phyloP scores from a whole-genome alignment of 2,329 filamentous ascomycete species.

The Neofusicoccum cordaticola region DNA sequence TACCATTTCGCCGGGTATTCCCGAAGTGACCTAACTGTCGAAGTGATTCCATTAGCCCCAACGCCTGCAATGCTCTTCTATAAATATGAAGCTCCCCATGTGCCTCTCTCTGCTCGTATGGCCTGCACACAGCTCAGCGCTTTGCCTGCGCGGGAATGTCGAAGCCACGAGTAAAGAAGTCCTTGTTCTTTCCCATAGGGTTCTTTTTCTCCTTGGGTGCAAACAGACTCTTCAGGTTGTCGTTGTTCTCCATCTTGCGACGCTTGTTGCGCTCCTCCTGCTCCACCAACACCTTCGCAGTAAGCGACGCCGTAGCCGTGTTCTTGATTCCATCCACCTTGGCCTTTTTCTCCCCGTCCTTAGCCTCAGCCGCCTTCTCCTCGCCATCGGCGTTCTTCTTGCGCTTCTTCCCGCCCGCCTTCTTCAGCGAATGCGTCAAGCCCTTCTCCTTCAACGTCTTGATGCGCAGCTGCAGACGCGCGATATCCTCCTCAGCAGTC shows the following conservation, averaged over 20 bases:
- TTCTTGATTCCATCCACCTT: constrained; percentile 72
- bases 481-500: constrained; percentile 66
- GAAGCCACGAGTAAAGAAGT: constrained; percentile 52
- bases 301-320: constrained; percentile 76
- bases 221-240: constrained; percentile 50
- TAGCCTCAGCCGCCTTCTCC: constrained; percentile 20
- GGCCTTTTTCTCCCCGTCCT: background rate
- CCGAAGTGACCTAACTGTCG: background rate
- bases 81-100: background rate
- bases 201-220: constrained; percentile 37
- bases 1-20: constrained; percentile 1
- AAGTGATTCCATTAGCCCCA: background rate
- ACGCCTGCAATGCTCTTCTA: constrained; percentile 3
- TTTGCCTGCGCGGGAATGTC: constrained; percentile 29
- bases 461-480: constrained; percentile 62
- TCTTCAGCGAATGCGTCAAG: constrained; percentile 84
- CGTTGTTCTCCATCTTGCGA: constrained; percentile 62
- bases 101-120: background rate
- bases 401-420: constrained; percentile 57
- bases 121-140: background rate
- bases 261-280: constrained; percentile 80
- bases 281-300: constrained; percentile 81
- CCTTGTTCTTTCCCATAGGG: constrained; percentile 39
- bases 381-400: constrained; percentile 52
- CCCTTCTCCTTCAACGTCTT: constrained; percentile 69